Evolutionary conservation across 2,329 filamentous ascomycete genomes (phyloP).

Genomic region (Penicillium italicum): DNA sequence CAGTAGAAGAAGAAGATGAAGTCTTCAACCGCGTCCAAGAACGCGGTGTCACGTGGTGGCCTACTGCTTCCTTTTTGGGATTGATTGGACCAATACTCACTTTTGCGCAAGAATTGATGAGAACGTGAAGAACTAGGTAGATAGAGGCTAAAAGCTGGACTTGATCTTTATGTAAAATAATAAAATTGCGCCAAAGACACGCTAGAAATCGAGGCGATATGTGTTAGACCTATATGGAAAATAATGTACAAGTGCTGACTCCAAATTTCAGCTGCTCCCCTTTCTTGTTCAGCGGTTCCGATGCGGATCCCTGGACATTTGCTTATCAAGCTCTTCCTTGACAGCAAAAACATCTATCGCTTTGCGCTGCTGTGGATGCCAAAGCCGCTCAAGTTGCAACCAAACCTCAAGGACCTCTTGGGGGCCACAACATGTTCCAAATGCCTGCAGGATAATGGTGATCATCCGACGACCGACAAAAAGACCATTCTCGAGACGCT

Average conservation of each 20-base stretch:
- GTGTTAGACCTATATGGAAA: constrained; percentile 17
- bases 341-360: constrained; percentile 36
- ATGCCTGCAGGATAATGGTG: constrained; percentile 39
- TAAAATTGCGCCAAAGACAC: constrained; percentile 7
- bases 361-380: constrained; percentile 38
- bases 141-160: not conserved
- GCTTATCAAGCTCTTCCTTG: constrained; percentile 37
- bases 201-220: constrained; percentile 20
- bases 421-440: constrained; percentile 37
- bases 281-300: constrained; percentile 10
- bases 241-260: constrained; percentile 30
- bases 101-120: not conserved
- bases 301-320: constrained; percentile 26
- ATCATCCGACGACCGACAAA: constrained; percentile 43
- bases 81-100: not conserved
- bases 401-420: constrained; percentile 39
- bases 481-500: constrained; percentile 38
- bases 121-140: not conserved
- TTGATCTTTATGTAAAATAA: not conserved
- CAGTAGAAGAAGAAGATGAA: not conserved
- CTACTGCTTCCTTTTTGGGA: constrained; percentile 1
- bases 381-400: constrained; percentile 40
- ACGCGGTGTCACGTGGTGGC: constrained; percentile 29
- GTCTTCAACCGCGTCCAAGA: not conserved
- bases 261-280: not conserved